Percentiles rank a stretch among this genome's conserved stretches.
These are phyloP conservation scores for Komagataella ulmi DNA, from an alignment of 805 yeast genomes.

Conservation along the genomic window DNA sequence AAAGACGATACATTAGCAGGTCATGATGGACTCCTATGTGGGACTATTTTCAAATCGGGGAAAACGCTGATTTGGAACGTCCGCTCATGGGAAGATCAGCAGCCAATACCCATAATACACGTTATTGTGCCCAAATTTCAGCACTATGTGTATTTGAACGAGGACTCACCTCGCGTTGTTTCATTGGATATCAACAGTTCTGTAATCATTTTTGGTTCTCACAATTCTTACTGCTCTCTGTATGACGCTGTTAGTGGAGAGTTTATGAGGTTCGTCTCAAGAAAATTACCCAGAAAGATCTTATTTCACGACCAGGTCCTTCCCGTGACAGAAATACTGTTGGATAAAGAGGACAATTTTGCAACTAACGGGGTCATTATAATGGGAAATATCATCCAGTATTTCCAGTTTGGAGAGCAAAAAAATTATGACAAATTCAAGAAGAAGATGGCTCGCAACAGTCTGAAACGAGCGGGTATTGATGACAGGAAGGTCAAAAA, in stretches of 20 bases:
- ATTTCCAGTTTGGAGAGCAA: conserved; percentile 31
- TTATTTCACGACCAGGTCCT: conserved; percentile 10
- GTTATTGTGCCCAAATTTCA: conserved; percentile 2
- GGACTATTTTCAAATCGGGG: conserved; percentile 24
- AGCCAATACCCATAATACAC: conserved; percentile 1
- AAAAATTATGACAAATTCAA: conserved; percentile 8
- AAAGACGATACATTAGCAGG: conserved; percentile 17
- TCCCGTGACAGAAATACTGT: conserved; percentile 15
- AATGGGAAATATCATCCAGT: conserved; percentile 28
- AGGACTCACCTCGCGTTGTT: conserved; percentile 15
- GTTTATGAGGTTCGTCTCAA: conserved; percentile 19
- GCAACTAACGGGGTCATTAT: conserved; percentile 24
- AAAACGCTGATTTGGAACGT: conserved; percentile 28
- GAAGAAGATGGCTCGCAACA: conserved; percentile 2
- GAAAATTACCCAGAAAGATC: conserved; percentile 17
- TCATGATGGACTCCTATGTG: conserved; percentile 25
- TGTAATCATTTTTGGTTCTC: conserved; percentile 24
- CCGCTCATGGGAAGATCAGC: conserved; percentile 11
- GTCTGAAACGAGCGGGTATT: neutral
- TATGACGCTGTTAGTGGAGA: conserved; percentile 30
- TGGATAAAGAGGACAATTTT: conserved; percentile 12
- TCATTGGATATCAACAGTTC: conserved; percentile 13
- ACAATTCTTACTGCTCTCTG: conserved; percentile 26
- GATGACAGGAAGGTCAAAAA: neutral
- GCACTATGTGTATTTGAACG: conserved; percentile 6